Base-by-base conservation (phyloP, 2,329 filamentous ascomycete species). In the Aspergillus japonicus region DNA sequence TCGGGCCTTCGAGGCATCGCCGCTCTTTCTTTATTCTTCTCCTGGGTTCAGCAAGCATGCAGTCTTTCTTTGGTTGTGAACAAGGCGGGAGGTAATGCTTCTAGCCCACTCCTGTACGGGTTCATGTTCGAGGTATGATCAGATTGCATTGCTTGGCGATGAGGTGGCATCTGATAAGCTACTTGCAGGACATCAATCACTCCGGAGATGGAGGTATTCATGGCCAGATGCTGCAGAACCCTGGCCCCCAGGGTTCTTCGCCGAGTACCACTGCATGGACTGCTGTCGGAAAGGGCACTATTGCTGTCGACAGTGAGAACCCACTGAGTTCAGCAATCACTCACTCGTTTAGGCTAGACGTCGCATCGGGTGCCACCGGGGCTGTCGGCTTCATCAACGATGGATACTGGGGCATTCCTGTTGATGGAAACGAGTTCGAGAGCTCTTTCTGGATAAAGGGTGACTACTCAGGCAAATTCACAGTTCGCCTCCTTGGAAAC, bases 171-270 rank as follows among this genome's bases (percentile, higher is more conserved):
- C 12, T 7, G 19, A 26, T 33, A 29, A 50, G 16, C 11, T 16
- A 14, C 0, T 10, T 14, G 39, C 53, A 85, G 83, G 84, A 86
- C 56, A 88, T 88, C 71, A 86, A 86, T 72, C 85, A 89, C 71
- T 87, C 85, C 2, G 88, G 88, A 2, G 89, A 91, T 68, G 88
- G 89, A 23, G 89, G 88, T 5, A 84, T 91, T 62, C 91, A 91
- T 69, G 88, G 86, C 52, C 88, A 91, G 69, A 73, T 91, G 58
- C 83, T 91, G 58, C 83, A 82, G 54, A 91, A 91, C 73, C 83
- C 87, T 52, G 89, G 87, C 11, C 90, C 91, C 68, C 89, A 91
- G 72, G 80, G 78, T 31, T 73, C 75, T 21, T 65, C 68, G 16
- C 80, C 73, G 44, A 78, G 76, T 4, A 74, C 85, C 2, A 73